phyloP scores from a whole-genome alignment of 2,329 filamentous ascomycete species.

The Hirsutella minnesotensis region DNA sequence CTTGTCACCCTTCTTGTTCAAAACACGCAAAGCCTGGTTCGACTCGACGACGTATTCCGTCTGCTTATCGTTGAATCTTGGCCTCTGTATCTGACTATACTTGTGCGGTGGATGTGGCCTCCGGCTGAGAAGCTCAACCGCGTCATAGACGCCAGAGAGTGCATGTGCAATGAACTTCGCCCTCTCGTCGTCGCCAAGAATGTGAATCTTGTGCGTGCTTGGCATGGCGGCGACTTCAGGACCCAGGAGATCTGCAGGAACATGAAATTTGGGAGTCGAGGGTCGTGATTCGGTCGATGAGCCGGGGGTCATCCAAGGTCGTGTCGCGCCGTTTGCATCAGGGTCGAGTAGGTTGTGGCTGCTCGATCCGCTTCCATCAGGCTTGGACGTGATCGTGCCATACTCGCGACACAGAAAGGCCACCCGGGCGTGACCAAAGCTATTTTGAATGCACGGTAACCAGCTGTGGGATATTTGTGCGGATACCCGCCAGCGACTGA shows the following conservation, averaged over 20 bases:
- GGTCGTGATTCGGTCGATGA: neutral
- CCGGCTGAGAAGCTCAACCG: constrained; percentile 23
- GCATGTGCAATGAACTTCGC: constrained; percentile 29
- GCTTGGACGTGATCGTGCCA: constrained; percentile 14
- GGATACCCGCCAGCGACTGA: constrained; percentile 29
- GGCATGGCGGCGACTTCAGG: constrained; percentile 18
- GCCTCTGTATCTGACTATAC: constrained; percentile 19
- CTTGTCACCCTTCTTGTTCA: constrained; percentile 5
- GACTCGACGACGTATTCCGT: constrained; percentile 9
- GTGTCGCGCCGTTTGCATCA: no score
- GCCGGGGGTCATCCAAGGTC: neutral
- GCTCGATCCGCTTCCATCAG: neutral
- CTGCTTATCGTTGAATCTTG: constrained; percentile 9
- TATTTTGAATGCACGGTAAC: constrained; percentile 29
- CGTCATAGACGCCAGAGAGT: constrained; percentile 27
- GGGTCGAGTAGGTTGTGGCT: no score
- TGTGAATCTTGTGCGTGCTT: constrained; percentile 26
- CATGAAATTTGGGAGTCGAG: constrained; percentile 14
- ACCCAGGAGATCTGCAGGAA: constrained; percentile 24
- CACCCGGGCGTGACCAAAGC: constrained; percentile 22
- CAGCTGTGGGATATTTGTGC: constrained; percentile 27
- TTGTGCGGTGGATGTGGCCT: constrained; percentile 12
- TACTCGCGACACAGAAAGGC: constrained; percentile 18
- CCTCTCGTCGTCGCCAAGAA: constrained; percentile 28
- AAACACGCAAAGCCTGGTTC: constrained; percentile 8